phyloP scores from a whole-genome alignment of 2,329 filamentous ascomycete species.

The Hansfordia pulvinata region DNA sequence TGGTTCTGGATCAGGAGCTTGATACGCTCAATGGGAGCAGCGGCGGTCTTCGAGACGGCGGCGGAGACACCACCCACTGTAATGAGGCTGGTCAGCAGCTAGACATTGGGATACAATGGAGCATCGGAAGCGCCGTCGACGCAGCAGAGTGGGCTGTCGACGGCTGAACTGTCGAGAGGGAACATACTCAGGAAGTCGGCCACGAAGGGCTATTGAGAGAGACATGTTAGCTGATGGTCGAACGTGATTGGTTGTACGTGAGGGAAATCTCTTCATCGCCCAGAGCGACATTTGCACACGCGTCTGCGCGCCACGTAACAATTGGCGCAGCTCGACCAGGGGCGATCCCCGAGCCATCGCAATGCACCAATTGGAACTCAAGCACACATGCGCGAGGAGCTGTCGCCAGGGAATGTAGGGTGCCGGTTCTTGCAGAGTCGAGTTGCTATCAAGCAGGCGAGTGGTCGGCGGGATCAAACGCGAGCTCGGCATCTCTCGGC shows the following conservation, averaged over 20 bases:
- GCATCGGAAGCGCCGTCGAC: neutral
- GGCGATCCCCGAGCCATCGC: too few relatives aligned
- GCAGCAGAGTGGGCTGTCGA: slow-evolving; percentile 4
- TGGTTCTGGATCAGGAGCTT: slow-evolving; percentile 99
- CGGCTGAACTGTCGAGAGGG: slow-evolving; percentile 7
- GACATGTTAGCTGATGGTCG: slow-evolving; percentile 19
- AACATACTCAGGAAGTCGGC: slow-evolving; percentile 98
- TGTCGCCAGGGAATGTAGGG: too few relatives aligned
- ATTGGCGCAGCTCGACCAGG: too few relatives aligned
- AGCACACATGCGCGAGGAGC: too few relatives aligned
- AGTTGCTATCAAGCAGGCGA: too few relatives aligned
- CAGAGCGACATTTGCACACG: too few relatives aligned
- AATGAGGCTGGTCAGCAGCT: slow-evolving; percentile 30
- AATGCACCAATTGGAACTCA: too few relatives aligned
- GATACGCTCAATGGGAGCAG: slow-evolving; percentile 99
- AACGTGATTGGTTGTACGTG: slow-evolving; percentile 2
- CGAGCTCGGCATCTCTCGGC: too few relatives aligned
- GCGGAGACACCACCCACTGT: slow-evolving; percentile 99
- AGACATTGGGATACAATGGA: too few relatives aligned
- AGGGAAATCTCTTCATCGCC: slow-evolving; percentile 8
- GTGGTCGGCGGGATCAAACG: too few relatives aligned
- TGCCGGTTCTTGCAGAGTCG: too few relatives aligned
- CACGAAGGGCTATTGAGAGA: slow-evolving; percentile 61
- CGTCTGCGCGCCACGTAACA: too few relatives aligned
- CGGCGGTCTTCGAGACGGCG: slow-evolving; percentile 99